Evolutionary conservation across 108 stramenopile species (phyloP), one percentile per base, ranked within the genome.

Genomic region (Chaetoceros muelleri): DNA sequence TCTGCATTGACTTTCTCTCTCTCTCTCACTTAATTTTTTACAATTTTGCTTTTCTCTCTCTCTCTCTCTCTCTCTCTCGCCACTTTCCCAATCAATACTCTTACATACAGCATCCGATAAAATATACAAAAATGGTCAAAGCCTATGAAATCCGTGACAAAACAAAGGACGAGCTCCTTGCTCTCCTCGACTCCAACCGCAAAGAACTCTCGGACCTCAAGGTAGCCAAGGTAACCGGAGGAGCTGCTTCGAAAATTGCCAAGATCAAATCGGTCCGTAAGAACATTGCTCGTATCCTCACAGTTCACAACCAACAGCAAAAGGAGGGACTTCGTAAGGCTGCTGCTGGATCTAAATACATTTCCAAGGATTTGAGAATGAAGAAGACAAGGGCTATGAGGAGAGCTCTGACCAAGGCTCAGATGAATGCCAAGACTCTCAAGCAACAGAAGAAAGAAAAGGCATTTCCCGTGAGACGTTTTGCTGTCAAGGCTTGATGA

Each of bases 341-440:
- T 26, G 59, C 60, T 47, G 80, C 81, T 25, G 86, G 84, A 60
- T 69, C 65, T 65, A 99, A 99, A 84, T 94, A 95, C 75, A 54
- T 95, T 51, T 85, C 93, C 61, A 84, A 94, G 73, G 95, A 97
- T 66, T 76, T 99, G 69, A 79, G 98, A 68, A 46, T 74, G 61
- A 99, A 97, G 95, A 93, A 94, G 93, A 99, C 98, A 52, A 78
- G 98, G 45, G 98, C 98, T 52, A 95, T 95, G 71, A 83, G 98
- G 45, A 82, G 98, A 34, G 87, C 87, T 24, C 74, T 99, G 57
- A 94, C 95, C 64, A 76, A 85, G 75, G 81, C 78, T 13, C 84
- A 99, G 79, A 63, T 63, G 62, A 58, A 51, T 28, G 61, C 66
- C 58, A 91, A 82, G 70, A 97, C 94, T 59, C 70, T 78, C 49